These are phyloP conservation scores for Trichophyton schoenleinii DNA, from an alignment of 2,329 filamentous ascomycete genomes.

Conservation along the genomic window DNA sequence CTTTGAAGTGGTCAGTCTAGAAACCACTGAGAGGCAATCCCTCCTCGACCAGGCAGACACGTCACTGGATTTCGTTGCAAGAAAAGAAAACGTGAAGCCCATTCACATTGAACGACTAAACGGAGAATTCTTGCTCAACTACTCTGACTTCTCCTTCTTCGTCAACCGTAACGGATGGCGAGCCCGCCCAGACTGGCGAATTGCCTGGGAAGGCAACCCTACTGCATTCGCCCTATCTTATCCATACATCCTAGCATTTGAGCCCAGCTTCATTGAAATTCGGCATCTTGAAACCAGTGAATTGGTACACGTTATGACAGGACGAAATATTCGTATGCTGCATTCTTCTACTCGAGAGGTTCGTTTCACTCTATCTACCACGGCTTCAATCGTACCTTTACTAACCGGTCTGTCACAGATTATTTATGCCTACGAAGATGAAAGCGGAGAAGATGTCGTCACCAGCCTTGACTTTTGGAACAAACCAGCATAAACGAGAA, in stretches of 20 bases:
- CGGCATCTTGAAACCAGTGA: conserved; percentile 88
- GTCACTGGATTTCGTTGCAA: conserved; percentile 88
- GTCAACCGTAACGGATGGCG: conserved; percentile 98
- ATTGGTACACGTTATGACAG: conserved; percentile 84
- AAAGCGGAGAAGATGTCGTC: conserved; percentile 82
- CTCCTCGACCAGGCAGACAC: conserved; percentile 95
- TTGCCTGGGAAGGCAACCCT: conserved; percentile 92
- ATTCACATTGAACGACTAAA: conserved; percentile 96
- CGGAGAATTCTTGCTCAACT: conserved; percentile 93
- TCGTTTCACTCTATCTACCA: conserved; percentile 23
- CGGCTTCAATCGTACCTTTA: neutral
- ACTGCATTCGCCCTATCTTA: conserved; percentile 88
- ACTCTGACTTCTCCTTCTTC: conserved; percentile 98
- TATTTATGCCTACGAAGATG: conserved; percentile 93
- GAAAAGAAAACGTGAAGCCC: conserved; percentile 83
- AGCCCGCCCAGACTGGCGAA: conserved; percentile 88
- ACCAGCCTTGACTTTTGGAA: conserved; percentile 96
- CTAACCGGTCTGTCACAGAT: conserved; percentile 48
- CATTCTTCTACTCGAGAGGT: conserved; percentile 97
- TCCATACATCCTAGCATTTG: conserved; percentile 93
- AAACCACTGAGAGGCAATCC: conserved; percentile 96
- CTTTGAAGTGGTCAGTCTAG: conserved; percentile 91
- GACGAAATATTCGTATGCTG: conserved; percentile 93
- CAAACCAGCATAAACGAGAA: conserved; percentile 24
- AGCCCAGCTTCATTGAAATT: conserved; percentile 94